Base-by-base conservation (phyloP, 441 rosid species). In the Jatropha podagrica region DNA sequence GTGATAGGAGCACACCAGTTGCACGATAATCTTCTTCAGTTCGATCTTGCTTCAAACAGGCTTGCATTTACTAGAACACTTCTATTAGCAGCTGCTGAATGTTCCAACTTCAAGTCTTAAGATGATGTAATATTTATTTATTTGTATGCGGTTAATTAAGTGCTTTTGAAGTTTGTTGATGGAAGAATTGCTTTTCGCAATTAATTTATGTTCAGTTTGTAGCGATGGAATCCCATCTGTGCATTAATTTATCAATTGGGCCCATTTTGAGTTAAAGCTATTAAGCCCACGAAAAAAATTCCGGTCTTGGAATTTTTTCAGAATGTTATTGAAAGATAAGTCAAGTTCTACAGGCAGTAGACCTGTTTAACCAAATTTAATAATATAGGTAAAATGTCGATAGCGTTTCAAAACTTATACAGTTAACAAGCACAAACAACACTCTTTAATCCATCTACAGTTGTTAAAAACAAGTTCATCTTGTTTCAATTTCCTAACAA, bases 361-460 rank as follows among this genome's bases (percentile, higher is more conserved):
- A 52, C 56, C 56, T 4, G 46, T 9, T 42, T 10, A 10, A 68
- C 74, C 49, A 37, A 56, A 40, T 48, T 13, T 27, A 42, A 46
- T 26, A 46, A 42, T 46, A 3, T 46, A 6, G 74, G 42, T 38
- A 78, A 60, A 64, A 32, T 48, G 64, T 64, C 41, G 81, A 68
- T 79, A 71, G 68, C 42, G 11, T 41, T 12, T 37, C 52, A 12
- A 75, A 64, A 37, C 18, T 3, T 51, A 54, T 32, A 44, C 74
- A 78, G 87, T 76, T 76, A 44, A 76, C 63, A 69, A 78, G 74
- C 80, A 68, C 63, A 54, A 71, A 70, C 12, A 26, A 37, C 58
- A 68, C n/a, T 9, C 60, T 54, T 27, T 1, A 42, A 7, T 37
- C 62, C 55, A 41, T 40, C 18, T 67, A 27, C 73, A 75, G 18